Base-by-base conservation (phyloP, 108 stramenopile genomes). In the Aurantiochytrium sp. region DNA sequence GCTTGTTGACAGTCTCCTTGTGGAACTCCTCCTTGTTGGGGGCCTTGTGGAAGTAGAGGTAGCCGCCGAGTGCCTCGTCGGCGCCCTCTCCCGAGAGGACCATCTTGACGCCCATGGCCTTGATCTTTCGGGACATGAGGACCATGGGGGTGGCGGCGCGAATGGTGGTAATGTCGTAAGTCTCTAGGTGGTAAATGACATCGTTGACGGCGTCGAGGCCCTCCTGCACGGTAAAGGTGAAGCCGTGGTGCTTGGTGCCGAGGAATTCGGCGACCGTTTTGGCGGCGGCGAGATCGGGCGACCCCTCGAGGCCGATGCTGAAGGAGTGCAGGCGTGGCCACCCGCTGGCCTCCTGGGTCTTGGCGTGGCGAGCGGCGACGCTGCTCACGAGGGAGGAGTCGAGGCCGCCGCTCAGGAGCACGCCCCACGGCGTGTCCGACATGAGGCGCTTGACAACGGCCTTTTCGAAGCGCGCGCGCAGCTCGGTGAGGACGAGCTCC, bases 31-130 rank as follows among this genome's bases (percentile, higher is more conserved):
- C 95, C 42, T 88, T 94, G 92, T 97, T 97, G 91, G 98, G 98
- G 10, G 96, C 96, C 94, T 99, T 98, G 95, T 99, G 97, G 95
- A 98, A 99, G 95, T 99, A 99, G 52, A 99, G 95, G 93, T 99
- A 99, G 17, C 98, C 98, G 15, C 97, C 97, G 86, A 98, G 97
- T 37, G 97, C 95, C 90, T 99, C 98, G 89, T 99, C 98, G 37
- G 97, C 97, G 54, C 98, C 98, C 91, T 99, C 98, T 21, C 98
- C 98, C 59, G 93, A 94, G 55, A 99, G 91, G n/a, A 99, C 98
- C 97, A 99, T 98, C 90, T 99, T 99, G 85, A 99, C 97, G n/a
- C 97, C 97, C 97, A 97, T 97, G 85, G 97, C 97, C 93, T 98
- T 98, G 93, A 99, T 99, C 93, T 99, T 99, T 37, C 97, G 92